phyloP scores from a whole-genome alignment of 2,329 filamentous ascomycete species.

The Corinectria fuckeliana region DNA sequence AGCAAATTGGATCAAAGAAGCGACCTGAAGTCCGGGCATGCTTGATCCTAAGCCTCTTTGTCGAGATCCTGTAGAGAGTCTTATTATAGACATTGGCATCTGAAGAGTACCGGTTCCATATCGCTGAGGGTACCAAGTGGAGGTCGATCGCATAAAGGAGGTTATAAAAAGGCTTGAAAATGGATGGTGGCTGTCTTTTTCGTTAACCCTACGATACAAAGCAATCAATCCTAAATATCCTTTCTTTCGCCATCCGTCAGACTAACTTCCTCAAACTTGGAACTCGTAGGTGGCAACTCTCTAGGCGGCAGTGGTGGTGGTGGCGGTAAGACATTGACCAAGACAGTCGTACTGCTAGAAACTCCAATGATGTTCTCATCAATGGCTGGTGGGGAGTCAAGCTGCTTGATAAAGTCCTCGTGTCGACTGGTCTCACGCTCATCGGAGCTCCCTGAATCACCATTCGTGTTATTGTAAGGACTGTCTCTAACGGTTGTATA shows the following conservation, averaged over 20 bases:
- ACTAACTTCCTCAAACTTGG: constrained; percentile 5
- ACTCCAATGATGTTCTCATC: constrained; percentile 1
- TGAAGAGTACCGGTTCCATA: too few relatives aligned
- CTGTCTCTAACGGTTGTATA: neutral
- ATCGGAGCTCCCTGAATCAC: constrained; percentile 7
- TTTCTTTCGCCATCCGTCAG: neutral
- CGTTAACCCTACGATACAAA: too few relatives aligned
- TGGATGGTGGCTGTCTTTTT: too few relatives aligned
- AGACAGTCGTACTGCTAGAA: neutral
- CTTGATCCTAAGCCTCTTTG: too few relatives aligned
- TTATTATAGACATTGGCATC: too few relatives aligned
- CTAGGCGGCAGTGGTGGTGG: constrained; percentile 24
- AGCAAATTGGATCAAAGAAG: too few relatives aligned
- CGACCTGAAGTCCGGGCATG: too few relatives aligned
- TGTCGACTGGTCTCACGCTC: neutral
- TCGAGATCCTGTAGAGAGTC: too few relatives aligned
- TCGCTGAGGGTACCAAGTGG: too few relatives aligned
- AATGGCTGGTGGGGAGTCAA: neutral
- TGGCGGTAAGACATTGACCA: neutral
- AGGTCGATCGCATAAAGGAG: too few relatives aligned
- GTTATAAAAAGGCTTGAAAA: too few relatives aligned
- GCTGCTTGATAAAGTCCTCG: neutral
- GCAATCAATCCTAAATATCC: too few relatives aligned
- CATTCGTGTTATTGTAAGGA: neutral
- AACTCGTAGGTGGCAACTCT: neutral